These are phyloP conservation scores for Malassezia nana DNA, from an alignment of 1,284 basidiomycete genomes.

Conservation along the genomic window DNA sequence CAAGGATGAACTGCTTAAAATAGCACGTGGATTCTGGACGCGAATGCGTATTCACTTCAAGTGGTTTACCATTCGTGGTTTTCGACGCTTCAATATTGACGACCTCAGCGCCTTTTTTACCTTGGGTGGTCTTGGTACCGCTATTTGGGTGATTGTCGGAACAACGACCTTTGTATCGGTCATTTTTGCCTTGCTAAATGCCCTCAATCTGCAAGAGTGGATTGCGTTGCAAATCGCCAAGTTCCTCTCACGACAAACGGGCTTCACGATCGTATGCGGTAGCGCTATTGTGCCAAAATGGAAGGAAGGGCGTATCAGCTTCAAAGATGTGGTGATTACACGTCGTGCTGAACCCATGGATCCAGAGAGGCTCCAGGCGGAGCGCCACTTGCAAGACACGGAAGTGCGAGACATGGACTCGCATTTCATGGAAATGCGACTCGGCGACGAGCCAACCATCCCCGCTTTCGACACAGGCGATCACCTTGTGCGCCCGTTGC, in stretches of 20 bases:
- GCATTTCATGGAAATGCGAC: not conserved
- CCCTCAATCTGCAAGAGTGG: slow-evolving; percentile 80
- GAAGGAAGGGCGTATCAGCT: slow-evolving; percentile 87
- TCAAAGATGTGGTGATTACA: slow-evolving; percentile 92
- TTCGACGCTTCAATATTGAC: slow-evolving; percentile 88
- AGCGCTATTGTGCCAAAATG: slow-evolving; percentile 96
- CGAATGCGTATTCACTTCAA: slow-evolving; percentile 83
- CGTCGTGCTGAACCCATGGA: slow-evolving; percentile 56
- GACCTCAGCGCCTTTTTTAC: slow-evolving; percentile 93
- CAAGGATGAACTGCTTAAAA: slow-evolving; percentile 63
- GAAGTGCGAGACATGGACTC: not conserved
- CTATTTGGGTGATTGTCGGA: slow-evolving; percentile 81
- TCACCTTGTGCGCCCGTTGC: slow-evolving; percentile 38
- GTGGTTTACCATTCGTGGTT: slow-evolving; percentile 94
- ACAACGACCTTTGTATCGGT: slow-evolving; percentile 98
- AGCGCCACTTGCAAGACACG: slow-evolving; percentile 14
- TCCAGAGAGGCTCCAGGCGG: slow-evolving; percentile 27
- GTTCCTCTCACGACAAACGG: slow-evolving; percentile 84
- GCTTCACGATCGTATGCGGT: slow-evolving; percentile 89
- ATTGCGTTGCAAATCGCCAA: slow-evolving; percentile 81
- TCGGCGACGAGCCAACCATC: slow-evolving; percentile 8
- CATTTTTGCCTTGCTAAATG: slow-evolving; percentile 77
- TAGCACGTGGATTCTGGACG: slow-evolving; percentile 80
- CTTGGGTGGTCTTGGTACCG: slow-evolving; percentile 70
- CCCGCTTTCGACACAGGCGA: slow-evolving; percentile 30